A percentile compares a stretch with the other conserved stretches of the same genome.
These are phyloP conservation scores for Letharia columbiana DNA, from an alignment of 495 filamentous ascomycete species.

Conservation along the genomic window DNA sequence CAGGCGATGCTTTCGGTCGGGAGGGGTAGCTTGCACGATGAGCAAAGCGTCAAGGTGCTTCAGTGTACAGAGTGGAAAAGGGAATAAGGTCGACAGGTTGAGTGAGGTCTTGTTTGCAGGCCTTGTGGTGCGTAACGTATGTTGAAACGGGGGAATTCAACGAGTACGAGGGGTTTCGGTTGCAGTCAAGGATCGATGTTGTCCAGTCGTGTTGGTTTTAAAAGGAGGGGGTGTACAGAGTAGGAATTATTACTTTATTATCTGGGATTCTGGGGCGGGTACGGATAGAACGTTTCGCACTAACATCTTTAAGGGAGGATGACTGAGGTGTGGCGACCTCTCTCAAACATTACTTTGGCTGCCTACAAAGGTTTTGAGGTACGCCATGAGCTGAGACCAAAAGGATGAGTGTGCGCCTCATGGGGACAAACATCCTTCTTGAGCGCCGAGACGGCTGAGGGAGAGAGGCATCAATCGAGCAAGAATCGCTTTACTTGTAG, in stretches of 20 bases:
- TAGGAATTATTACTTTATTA: too few species aligned
- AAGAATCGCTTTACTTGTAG: too few species aligned
- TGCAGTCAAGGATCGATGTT: neutral
- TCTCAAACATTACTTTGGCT: too few species aligned
- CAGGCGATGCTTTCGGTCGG: too few species aligned
- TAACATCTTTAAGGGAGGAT: neutral
- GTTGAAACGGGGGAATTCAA: neutral
- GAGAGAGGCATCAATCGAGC: too few species aligned
- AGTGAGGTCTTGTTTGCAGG: neutral
- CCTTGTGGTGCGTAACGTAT: neutral
- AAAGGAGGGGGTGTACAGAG: neutral
- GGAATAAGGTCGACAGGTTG: neutral
- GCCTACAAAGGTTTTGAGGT: neutral
- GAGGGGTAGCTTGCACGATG: neutral
- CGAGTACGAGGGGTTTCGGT: neutral
- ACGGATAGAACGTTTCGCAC: neutral
- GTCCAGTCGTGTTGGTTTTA: neutral
- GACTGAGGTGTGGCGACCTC: too few species aligned
- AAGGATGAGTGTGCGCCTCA: neutral
- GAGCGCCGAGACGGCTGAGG: neutral
- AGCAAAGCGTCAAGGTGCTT: neutral
- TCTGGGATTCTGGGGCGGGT: neutral
- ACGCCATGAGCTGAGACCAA: neutral
- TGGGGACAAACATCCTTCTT: neutral
- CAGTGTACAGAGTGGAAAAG: neutral